Evolutionary conservation across 805 yeast genomes (phyloP).

Genomic region (Monosporozyma aerobia): DNA sequence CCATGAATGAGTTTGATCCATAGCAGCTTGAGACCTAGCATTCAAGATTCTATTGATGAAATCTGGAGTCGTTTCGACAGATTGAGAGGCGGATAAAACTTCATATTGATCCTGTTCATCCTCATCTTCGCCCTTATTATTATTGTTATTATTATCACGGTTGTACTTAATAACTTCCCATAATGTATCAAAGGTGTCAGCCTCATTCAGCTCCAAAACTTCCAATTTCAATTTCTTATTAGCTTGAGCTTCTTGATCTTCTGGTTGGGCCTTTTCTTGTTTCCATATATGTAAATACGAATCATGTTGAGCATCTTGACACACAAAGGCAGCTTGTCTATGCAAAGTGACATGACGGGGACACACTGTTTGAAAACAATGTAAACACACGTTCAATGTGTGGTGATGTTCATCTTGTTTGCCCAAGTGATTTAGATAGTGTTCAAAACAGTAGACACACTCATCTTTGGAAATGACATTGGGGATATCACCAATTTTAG

Average conservation of each 20-base stretch:
- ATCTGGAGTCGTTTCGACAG: background rate
- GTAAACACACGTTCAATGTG: slow-evolving; percentile 59
- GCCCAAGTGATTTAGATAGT: slow-evolving; percentile 36
- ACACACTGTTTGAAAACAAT: slow-evolving; percentile 64
- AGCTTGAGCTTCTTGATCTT: slow-evolving; percentile 21
- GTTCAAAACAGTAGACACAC: slow-evolving; percentile 78
- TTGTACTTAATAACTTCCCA: slow-evolving; percentile 18
- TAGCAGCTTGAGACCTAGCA: slow-evolving; percentile 22
- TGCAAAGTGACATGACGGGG: slow-evolving; percentile 56
- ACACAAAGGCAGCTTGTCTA: slow-evolving; percentile 23
- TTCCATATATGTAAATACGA: slow-evolving; percentile 53
- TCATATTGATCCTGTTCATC: slow-evolving; percentile 1
- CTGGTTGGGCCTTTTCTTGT: slow-evolving; percentile 35
- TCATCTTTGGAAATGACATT: slow-evolving; percentile 70
- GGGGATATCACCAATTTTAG: slow-evolving; percentile 16
- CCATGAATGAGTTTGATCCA: slow-evolving; percentile 79
- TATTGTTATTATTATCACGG: slow-evolving; percentile 1
- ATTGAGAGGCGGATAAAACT: background rate
- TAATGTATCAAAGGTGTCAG: slow-evolving; percentile 22
- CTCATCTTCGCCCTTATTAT: slow-evolving; percentile 1
- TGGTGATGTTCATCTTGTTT: slow-evolving; percentile 22
- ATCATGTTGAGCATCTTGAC: slow-evolving; percentile 39
- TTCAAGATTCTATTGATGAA: slow-evolving; percentile 19
- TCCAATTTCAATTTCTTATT: slow-evolving; percentile 28
- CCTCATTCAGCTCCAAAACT: slow-evolving; percentile 24